phyloP scores from a whole-genome alignment of 2,329 filamentous ascomycete species.

The Apiospora sp. region DNA sequence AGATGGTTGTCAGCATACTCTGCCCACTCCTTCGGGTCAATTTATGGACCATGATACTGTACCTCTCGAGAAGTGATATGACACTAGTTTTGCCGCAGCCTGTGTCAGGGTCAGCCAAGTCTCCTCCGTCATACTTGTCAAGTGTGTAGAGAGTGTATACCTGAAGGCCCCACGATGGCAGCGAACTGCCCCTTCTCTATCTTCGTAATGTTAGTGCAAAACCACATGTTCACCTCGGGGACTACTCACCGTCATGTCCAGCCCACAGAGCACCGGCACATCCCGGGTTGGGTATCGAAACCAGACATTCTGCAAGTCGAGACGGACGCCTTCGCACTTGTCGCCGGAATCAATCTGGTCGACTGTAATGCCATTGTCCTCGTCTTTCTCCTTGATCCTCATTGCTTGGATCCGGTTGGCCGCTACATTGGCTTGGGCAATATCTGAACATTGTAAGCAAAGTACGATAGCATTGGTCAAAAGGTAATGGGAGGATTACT shows the following conservation, averaged over 20 bases:
- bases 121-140: too few species aligned
- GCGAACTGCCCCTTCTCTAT: slow-evolving; percentile 74
- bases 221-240: not conserved
- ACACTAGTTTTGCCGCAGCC: slow-evolving; percentile 76
- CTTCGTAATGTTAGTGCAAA: slow-evolving; percentile 30
- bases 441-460: slow-evolving; percentile 43
- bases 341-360: slow-evolving; percentile 47
- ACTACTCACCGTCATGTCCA: slow-evolving; percentile 60
- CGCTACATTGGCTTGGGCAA: slow-evolving; percentile 64
- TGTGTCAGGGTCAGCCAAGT: too few species aligned
- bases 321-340: slow-evolving; percentile 56
- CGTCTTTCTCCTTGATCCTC: slow-evolving; percentile 49
- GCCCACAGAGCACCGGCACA: slow-evolving; percentile 62
- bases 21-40: too few species aligned
- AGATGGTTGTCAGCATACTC: slow-evolving; percentile 69
- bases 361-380: slow-evolving; percentile 35
- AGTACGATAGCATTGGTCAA: not conserved
- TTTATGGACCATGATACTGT: slow-evolving; percentile 59
- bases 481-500: slow-evolving; percentile 42
- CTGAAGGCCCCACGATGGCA: slow-evolving; percentile 74
- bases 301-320: slow-evolving; percentile 63
- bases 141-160: too few species aligned
- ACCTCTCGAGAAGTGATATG: slow-evolving; percentile 68
- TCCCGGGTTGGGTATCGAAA: slow-evolving; percentile 69
- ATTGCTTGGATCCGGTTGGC: slow-evolving; percentile 65